Evolutionary conservation across 23 red algal species (phyloP).

Genomic region (Pyropia haitanensis): DNA sequence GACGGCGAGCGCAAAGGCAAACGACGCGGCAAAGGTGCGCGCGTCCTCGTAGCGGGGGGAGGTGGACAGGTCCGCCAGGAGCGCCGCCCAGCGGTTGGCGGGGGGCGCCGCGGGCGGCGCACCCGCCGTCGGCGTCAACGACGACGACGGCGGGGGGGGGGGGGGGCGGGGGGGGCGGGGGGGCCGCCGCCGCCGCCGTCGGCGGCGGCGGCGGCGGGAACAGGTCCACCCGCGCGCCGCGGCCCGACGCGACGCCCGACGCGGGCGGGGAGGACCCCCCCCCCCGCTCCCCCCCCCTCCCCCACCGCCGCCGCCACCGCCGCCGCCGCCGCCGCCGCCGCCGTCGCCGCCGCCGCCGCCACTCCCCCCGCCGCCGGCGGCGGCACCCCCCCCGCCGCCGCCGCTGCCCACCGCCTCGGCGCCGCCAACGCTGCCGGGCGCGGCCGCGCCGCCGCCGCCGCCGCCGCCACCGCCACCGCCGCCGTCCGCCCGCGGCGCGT

Average conservation of each 20-base stretch:
- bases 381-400: background rate
- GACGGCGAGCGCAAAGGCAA: slow-evolving; percentile 60
- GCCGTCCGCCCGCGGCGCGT: background rate
- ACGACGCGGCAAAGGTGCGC: slow-evolving; percentile 69
- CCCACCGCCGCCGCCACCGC: background rate
- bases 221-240: background rate
- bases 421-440: background rate
- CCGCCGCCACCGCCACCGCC: background rate
- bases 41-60: slow-evolving; percentile 62
- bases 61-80: background rate
- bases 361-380: background rate
- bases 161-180: background rate
- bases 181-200: background rate
- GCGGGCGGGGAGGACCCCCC: background rate
- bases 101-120: background rate
- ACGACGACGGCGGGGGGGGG: background rate
- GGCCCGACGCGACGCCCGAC: background rate
- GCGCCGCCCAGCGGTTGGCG: background rate
- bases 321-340: background rate
- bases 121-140: background rate
- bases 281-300: background rate
- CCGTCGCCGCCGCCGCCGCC: background rate
- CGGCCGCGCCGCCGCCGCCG: background rate
- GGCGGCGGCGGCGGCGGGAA: background rate
- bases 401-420: background rate